Percentiles rank a stretch among this genome's conserved stretches.
These are phyloP conservation scores for Salvia sclarea DNA, from an alignment of 305 asterid genomes.

Conservation along the genomic window DNA sequence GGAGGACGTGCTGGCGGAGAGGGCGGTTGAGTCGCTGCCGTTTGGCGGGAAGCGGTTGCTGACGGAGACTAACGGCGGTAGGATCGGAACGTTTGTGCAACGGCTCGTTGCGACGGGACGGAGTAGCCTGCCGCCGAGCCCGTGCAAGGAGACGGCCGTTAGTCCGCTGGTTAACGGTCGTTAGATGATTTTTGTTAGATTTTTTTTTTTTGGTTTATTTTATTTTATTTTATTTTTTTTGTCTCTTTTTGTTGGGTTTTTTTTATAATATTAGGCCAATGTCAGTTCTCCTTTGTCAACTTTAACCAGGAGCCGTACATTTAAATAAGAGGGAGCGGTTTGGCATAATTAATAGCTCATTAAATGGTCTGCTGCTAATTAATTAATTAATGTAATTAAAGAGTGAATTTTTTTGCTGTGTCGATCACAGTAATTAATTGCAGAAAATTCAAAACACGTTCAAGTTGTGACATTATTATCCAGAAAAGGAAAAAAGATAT, in stretches of 20 bases:
- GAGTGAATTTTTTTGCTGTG: constrained; percentile 22
- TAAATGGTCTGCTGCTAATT: constrained; percentile 17
- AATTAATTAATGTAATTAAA: constrained; percentile 29
- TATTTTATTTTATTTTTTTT: not conserved
- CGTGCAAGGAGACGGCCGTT: constrained; percentile 81
- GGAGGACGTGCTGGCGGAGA: constrained; percentile 58
- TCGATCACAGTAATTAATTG: constrained; percentile 26
- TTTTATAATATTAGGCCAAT: constrained; percentile 38
- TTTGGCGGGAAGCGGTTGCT: constrained; percentile 90
- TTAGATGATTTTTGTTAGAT: constrained; percentile 32
- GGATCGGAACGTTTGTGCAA: constrained; percentile 71
- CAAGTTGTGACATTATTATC: not conserved
- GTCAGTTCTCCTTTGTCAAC: constrained; percentile 46
- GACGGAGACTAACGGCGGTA: constrained; percentile 84
- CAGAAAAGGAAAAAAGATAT: not conserved
- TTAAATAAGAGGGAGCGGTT: constrained; percentile 38
- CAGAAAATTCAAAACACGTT: not conserved
- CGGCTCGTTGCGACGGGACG: constrained; percentile 73
- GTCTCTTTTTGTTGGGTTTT: constrained; percentile 31
- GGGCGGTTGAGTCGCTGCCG: constrained; percentile 75
- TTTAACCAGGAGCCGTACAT: constrained; percentile 37
- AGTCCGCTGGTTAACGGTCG: constrained; percentile 79
- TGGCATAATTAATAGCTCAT: constrained; percentile 25
- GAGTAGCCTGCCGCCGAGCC: constrained; percentile 83
- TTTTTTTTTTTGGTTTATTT: constrained; percentile 2